Conservation (phyloP, 768 basidiomycete genomes). For the Cubamyces lactineus region DNA sequence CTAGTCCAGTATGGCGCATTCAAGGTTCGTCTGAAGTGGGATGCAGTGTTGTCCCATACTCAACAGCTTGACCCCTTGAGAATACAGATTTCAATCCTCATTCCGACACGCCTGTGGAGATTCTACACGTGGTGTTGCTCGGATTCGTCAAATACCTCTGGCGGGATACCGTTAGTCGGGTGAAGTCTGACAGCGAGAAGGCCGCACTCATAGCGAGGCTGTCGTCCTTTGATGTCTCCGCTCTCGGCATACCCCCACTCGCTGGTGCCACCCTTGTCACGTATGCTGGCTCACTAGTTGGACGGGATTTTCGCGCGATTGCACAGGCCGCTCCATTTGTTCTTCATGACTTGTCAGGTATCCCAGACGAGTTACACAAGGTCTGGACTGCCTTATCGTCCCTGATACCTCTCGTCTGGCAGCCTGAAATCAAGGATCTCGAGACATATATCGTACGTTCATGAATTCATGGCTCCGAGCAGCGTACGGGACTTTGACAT, state of each 20-base stretch:
- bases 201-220: too few relatives aligned
- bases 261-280: slow-evolving; percentile 39
- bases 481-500: too few relatives aligned
- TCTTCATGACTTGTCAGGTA: slow-evolving; percentile 41
- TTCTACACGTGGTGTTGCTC: slow-evolving; percentile 47
- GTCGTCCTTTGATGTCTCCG: too few relatives aligned
- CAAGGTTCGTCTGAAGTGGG: too few relatives aligned
- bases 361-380: slow-evolving; percentile 31
- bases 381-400: slow-evolving; percentile 40
- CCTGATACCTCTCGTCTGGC: slow-evolving; percentile 45
- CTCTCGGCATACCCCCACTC: slow-evolving; percentile 38
- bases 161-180: slow-evolving; percentile 38
- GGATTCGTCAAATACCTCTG: slow-evolving; percentile 54
- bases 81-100: too few relatives aligned
- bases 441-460: slow-evolving; percentile 36
- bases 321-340: slow-evolving; percentile 43
- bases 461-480: too few relatives aligned
- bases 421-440: slow-evolving; percentile 39
- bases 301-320: slow-evolving; percentile 37
- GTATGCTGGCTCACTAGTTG: slow-evolving; percentile 43
- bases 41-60: too few relatives aligned
- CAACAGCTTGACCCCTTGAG: too few relatives aligned
- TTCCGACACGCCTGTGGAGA: too few relatives aligned
- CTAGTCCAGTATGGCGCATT: too few relatives aligned
- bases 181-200: slow-evolving; percentile 32